Evolutionary conservation across 2,329 filamentous ascomycete species (phyloP).

Genomic region (Zelopaecilomyces penicillatus): DNA sequence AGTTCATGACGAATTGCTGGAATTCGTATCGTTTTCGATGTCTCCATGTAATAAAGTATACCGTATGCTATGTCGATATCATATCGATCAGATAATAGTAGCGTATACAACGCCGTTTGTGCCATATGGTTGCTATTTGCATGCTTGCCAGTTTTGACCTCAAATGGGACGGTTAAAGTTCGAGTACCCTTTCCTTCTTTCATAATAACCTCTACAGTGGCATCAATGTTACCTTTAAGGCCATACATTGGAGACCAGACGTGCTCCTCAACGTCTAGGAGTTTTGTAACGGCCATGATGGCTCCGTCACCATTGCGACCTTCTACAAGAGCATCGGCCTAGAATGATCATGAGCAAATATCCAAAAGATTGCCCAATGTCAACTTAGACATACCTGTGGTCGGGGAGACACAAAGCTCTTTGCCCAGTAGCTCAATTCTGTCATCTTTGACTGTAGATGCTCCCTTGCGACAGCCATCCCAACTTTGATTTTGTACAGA

Average conservation of each 20-base stretch:
- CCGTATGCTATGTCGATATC: conserved; percentile 87
- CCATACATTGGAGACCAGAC: conserved; percentile 98
- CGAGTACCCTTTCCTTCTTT: conserved; percentile 57
- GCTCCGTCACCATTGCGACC: conserved; percentile 70
- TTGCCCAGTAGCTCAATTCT: conserved; percentile 76
- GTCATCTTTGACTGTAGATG: conserved; percentile 77
- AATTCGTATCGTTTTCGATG: conserved; percentile 75
- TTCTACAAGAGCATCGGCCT: conserved; percentile 64
- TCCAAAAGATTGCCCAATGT: neutral
- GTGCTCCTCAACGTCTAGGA: conserved; percentile 95
- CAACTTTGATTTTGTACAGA: conserved; percentile 77
- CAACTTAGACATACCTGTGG: conserved; percentile 49
- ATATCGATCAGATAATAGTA: conserved; percentile 88
- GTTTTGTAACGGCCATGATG: conserved; percentile 80
- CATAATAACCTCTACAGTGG: conserved; percentile 84
- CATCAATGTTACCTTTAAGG: conserved; percentile 94
- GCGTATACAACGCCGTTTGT: conserved; percentile 89
- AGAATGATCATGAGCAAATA: conserved; percentile 13
- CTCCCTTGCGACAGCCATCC: conserved; percentile 62
- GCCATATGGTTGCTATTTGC: conserved; percentile 77
- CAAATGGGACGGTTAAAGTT: conserved; percentile 80
- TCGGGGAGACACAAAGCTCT: conserved; percentile 63
- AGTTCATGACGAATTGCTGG: conserved; percentile 81
- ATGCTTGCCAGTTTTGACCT: conserved; percentile 89
- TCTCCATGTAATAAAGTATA: conserved; percentile 91